A percentile compares a stretch with the other conserved stretches of the same genome.
Conservation (phyloP, 2,329 filamentous ascomycete genomes). For the Cercospora sp. region DNA sequence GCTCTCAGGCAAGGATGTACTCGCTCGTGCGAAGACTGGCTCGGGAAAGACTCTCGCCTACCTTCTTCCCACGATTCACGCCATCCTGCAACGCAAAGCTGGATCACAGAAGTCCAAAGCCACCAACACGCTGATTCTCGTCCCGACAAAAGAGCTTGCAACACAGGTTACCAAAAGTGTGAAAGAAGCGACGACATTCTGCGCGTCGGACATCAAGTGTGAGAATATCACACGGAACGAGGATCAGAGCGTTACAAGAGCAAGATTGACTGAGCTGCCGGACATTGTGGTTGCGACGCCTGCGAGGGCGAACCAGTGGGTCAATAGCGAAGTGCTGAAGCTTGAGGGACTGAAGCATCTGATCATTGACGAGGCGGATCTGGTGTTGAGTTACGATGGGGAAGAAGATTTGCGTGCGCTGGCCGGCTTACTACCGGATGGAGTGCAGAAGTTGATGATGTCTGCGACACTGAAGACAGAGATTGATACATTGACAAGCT, state of each 20-base stretch:
- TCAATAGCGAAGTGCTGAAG: conserved; percentile 70
- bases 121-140: conserved; percentile 81
- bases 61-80: conserved; percentile 81
- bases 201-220: conserved; percentile 76
- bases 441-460: conserved; percentile 88
- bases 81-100: conserved; percentile 75
- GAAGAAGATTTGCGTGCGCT: conserved; percentile 84
- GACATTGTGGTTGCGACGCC: conserved; percentile 92
- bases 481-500: conserved; percentile 76
- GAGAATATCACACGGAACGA: conserved; percentile 90
- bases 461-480: conserved; percentile 89
- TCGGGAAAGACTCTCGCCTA: conserved; percentile 98
- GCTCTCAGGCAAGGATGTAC: conserved; percentile 81
- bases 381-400: conserved; percentile 92
- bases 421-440: conserved; percentile 74
- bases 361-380: conserved; percentile 90
- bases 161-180: conserved; percentile 83
- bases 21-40: conserved; percentile 90
- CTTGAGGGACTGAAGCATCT: conserved; percentile 72
- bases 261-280: conserved; percentile 79
- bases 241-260: conserved; percentile 82
- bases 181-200: conserved; percentile 76
- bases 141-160: conserved; percentile 91
- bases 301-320: conserved; percentile 74
- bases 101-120: conserved; percentile 49